These are phyloP conservation scores for Breynia disticha DNA, from an alignment of 441 rosid genomes.

Conservation along the genomic window DNA sequence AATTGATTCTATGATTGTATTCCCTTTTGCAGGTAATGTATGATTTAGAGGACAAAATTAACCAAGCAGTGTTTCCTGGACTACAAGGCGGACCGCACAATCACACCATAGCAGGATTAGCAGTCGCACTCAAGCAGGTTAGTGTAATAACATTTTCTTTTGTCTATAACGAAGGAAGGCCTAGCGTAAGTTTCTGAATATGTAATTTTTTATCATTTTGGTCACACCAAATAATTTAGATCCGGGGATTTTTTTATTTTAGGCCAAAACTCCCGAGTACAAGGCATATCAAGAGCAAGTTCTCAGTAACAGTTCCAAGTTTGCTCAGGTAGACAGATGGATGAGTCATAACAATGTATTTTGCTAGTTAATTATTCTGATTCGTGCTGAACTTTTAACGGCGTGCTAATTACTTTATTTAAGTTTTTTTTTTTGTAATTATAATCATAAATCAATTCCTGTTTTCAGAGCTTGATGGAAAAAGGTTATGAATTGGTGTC, in stretches of 20 bases:
- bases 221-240: slow-evolving; percentile 9
- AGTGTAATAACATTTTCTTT: neutral
- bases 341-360: slow-evolving; percentile 3
- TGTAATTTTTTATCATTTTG: slow-evolving; percentile 5
- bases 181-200: slow-evolving; percentile 1
- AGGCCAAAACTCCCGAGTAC: slow-evolving; percentile 82
- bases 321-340: slow-evolving; percentile 55
- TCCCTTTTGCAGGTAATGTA: slow-evolving; percentile 57
- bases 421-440: too few species aligned
- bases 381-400: neutral
- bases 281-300: slow-evolving; percentile 93
- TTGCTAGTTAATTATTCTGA: slow-evolving; percentile 7
- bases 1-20: slow-evolving; percentile 8
- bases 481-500: slow-evolving; percentile 86
- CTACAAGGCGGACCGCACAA: slow-evolving; percentile 98
- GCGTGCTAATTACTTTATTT: too few species aligned
- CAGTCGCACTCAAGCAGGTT: slow-evolving; percentile 93
- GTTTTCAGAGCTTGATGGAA: slow-evolving; percentile 48
- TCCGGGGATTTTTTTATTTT: slow-evolving; percentile 9
- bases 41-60: slow-evolving; percentile 84
- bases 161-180: slow-evolving; percentile 2
- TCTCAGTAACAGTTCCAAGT: slow-evolving; percentile 63
- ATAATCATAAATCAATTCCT: too few species aligned
- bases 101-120: slow-evolving; percentile 88
- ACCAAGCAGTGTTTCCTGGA: slow-evolving; percentile 97